A percentile compares a stretch with the other conserved stretches of the same genome.
Evolutionary conservation across 345 rosid genomes (phyloP).

Genomic region (Citrus cavaleriei): DNA sequence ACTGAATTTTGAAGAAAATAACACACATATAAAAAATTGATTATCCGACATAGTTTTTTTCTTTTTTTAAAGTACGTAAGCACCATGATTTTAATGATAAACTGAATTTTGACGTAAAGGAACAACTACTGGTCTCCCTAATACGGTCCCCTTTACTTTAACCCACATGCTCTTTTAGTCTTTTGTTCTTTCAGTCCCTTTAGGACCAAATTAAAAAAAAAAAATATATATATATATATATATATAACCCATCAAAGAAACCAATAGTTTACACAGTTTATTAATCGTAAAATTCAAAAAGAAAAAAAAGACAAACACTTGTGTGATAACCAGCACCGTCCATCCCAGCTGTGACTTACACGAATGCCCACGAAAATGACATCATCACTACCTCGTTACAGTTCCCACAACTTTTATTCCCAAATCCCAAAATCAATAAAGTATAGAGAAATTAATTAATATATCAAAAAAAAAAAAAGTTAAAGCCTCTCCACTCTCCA

Average conservation of each 20-base stretch:
- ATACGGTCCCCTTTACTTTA: background rate
- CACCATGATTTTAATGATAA: too few species aligned
- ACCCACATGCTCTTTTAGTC: background rate
- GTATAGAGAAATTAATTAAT: too few species aligned
- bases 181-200: background rate
- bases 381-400: background rate
- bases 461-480: rapidly evolving
- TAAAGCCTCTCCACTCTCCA: too few species aligned
- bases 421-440: background rate
- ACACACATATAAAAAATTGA: too few species aligned
- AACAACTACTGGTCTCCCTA: too few species aligned
- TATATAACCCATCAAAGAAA: background rate
- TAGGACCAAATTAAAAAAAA: background rate
- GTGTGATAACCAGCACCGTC: background rate
- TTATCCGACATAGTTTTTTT: too few species aligned
- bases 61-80: too few species aligned
- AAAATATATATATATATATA: too few species aligned
- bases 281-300: too few species aligned
- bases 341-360: constrained; percentile 14
- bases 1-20: too few species aligned
- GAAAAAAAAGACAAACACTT: background rate
- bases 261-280: too few species aligned
- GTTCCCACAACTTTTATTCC: background rate
- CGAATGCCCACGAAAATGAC: constrained; percentile 16
- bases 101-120: too few species aligned